Evolutionary conservation across 2,329 filamentous ascomycete genomes (phyloP), one percentile per base, ranked within the genome.

Genomic region (Ilyonectria robusta): DNA sequence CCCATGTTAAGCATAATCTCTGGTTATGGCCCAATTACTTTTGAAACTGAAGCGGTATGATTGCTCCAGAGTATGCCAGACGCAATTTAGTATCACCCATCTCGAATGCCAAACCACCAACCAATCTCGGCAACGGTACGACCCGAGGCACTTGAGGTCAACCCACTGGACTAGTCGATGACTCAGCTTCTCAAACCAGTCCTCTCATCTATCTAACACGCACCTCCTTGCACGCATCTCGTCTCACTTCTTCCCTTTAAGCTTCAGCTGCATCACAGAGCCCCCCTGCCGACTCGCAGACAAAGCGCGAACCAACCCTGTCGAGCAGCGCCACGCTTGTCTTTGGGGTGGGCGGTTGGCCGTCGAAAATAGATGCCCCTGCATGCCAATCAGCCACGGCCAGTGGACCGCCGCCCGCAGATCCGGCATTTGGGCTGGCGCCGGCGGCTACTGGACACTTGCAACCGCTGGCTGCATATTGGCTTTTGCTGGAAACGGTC

Each of bases 311-410:
- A 17, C 9, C 23, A 44, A 33, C 23, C 47, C 35, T 60, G 47
- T 60, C 58, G 44, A 37, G 21, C 26, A 33, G 47, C 21, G 58
- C 58, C 58, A 46, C 47, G 35, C 47, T 46, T 17, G 2, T 35
- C 8, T 11, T 53, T 17, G 37, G 37, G 6, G 15, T 3, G 40
- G 40, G 59, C 59, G 59, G 37, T 50, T 61, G 44, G n/a, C 50
- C 26, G 59, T 61, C 29, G 2, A 37, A 61, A 61, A 61, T 55
- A 61, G 48, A 35, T 37, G 23, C 40, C 19, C n/a, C 15, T 10
- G 47, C 21, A 19, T 17, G 58, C 58, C 58, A 60, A 60, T 60
- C 58, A 60, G 9, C 17, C 26, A 29, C 15, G n/a, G 50, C 17
- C 31, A 35, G 50, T 33, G 50, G 33, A 9, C 19, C 29, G 31